These are phyloP conservation scores for Aeschynomene evenia DNA, from an alignment of 306 rosid genomes.

Conservation along the genomic window DNA sequence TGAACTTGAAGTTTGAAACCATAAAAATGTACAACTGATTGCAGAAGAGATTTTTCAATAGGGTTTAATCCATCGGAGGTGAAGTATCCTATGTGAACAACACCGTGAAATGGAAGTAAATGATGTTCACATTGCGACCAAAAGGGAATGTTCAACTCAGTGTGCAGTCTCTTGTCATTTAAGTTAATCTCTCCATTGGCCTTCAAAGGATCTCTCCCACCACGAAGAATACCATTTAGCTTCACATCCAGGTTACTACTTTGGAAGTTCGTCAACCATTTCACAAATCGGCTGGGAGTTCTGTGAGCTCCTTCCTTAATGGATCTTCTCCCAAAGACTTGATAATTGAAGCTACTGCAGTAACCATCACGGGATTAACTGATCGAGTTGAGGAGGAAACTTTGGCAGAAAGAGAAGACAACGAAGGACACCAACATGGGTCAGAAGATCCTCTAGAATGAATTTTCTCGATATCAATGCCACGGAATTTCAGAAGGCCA, in stretches of 20 bases:
- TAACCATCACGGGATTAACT: conserved; percentile 51
- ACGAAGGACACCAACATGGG: conserved; percentile 75
- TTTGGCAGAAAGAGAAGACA: conserved; percentile 36
- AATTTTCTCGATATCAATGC: conserved; percentile 43
- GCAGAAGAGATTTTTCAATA: conserved; percentile 61
- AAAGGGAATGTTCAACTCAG: conserved; percentile 63
- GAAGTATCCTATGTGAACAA: conserved; percentile 78
- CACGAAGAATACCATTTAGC: conserved; percentile 52
- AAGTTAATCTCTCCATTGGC: conserved; percentile 32
- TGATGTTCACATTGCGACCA: conserved; percentile 99
- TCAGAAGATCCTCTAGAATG: conserved; percentile 38
- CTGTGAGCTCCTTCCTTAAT: conserved; percentile 67
- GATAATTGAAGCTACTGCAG: conserved; percentile 75
- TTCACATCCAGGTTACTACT: conserved; percentile 61
- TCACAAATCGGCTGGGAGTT: conserved; percentile 77
- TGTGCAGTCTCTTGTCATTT: conserved; percentile 39
- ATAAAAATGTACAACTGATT: conserved; percentile 76
- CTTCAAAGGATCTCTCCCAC: conserved; percentile 35
- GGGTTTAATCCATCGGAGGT: conserved; percentile 46
- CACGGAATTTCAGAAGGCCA: conserved; percentile 73
- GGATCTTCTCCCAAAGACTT: conserved; percentile 93
- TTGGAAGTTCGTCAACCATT: conserved; percentile 82
- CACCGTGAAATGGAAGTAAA: conserved; percentile 92
- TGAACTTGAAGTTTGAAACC: conserved; percentile 98
- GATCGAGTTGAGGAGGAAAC: conserved; percentile 47